Evolutionary conservation across 2,329 filamentous ascomycete genomes (phyloP).

Genomic region (Fusarium torulosum): DNA sequence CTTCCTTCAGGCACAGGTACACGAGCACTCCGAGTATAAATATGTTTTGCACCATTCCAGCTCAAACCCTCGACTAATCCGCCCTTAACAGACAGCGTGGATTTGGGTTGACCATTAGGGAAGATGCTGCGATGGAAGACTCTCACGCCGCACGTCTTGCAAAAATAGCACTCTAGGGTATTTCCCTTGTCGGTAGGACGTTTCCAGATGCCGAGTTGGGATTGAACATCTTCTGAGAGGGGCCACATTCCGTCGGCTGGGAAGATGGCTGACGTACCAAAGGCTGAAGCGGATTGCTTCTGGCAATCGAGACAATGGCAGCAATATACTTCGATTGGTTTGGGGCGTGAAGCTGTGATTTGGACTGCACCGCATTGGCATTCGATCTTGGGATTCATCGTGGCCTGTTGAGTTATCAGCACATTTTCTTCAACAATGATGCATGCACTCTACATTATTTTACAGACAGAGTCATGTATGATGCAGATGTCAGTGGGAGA

Average conservation of each 20-base stretch:
- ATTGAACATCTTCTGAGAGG: slow-evolving; percentile 50
- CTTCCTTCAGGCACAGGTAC: no score
- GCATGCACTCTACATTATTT: background rate
- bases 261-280: slow-evolving; percentile 24
- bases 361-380: slow-evolving; percentile 58
- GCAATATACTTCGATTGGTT: slow-evolving; percentile 56
- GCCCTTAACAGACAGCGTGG: no score
- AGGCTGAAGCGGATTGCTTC: slow-evolving; percentile 60
- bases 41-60: no score
- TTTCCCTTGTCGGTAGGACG: slow-evolving; percentile 57
- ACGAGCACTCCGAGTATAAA: no score
- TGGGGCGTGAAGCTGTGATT: slow-evolving; percentile 52
- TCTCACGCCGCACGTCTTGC: slow-evolving; percentile 59
- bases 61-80: no score
- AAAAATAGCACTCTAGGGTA: slow-evolving; percentile 60
- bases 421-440: background rate
- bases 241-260: no score
- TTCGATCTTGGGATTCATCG: slow-evolving; percentile 44
- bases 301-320: slow-evolving; percentile 63
- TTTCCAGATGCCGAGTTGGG: slow-evolving; percentile 54
- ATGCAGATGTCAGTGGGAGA: no score
- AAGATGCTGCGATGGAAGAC: slow-evolving; percentile 58
- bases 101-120: no score
- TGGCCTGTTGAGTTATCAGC: background rate
- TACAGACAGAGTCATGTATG: background rate